Evolutionary conservation across 1,284 basidiomycete species (phyloP).

Genomic region (Bondarzewia mesenterica): DNA sequence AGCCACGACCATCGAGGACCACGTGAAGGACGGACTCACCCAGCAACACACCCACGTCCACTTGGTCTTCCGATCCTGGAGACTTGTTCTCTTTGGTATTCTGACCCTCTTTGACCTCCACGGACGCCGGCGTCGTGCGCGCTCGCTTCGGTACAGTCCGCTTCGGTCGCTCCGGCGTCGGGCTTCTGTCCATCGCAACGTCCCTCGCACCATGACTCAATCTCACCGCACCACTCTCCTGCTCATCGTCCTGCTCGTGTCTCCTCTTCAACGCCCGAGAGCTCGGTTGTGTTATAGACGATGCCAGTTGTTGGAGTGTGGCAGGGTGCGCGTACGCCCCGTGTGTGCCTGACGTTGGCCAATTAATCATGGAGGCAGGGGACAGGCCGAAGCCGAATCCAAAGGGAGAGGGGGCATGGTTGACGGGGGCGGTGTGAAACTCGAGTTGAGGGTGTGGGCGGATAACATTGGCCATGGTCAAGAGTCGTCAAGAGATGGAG

Average conservation of each 20-base stretch:
- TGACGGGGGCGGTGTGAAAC: slow-evolving; percentile 53
- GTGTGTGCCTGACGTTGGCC: slow-evolving; percentile 24
- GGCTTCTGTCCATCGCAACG: slow-evolving; percentile 73
- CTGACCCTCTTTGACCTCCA: slow-evolving; percentile 21
- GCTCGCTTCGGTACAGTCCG: slow-evolving; percentile 59
- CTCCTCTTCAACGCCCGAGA: slow-evolving; percentile 51
- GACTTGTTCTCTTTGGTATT: slow-evolving; percentile 31
- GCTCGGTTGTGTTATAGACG: slow-evolving; percentile 24
- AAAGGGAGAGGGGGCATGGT: slow-evolving; percentile 55
- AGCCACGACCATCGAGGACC: background rate
- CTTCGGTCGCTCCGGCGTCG: slow-evolving; percentile 68
- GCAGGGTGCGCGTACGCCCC: slow-evolving; percentile 28
- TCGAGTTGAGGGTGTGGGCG: slow-evolving; percentile 49
- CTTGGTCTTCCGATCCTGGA: slow-evolving; percentile 37
- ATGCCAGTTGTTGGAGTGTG: slow-evolving; percentile 27
- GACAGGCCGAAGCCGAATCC: slow-evolving; percentile 65
- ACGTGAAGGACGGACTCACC: slow-evolving; percentile 36
- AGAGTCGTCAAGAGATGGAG: background rate
- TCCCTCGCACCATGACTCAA: slow-evolving; percentile 31
- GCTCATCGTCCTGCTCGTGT: slow-evolving; percentile 44
- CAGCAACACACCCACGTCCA: slow-evolving; percentile 72
- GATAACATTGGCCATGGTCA: slow-evolving; percentile 64
- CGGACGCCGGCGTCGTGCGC: slow-evolving; percentile 32
- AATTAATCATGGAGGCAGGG: slow-evolving; percentile 29
- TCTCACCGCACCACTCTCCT: slow-evolving; percentile 21